Evolutionary conservation across 108 stramenopile genomes (phyloP).

Genomic region (Craspedostauros australis): DNA sequence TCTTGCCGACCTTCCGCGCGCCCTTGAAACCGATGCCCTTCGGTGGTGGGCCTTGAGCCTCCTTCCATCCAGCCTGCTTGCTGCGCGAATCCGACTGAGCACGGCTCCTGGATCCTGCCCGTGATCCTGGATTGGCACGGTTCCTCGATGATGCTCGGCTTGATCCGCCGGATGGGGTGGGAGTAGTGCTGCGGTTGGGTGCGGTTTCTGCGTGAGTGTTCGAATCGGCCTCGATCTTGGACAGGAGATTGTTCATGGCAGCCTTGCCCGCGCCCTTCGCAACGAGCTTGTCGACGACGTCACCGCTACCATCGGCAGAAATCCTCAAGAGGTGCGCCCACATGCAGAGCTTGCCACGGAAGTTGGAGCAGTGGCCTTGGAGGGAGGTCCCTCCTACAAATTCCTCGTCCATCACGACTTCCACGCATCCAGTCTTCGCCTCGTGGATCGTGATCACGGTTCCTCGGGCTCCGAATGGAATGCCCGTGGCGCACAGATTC

Average conservation of each 20-base stretch:
- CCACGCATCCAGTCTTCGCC: constrained; percentile 87
- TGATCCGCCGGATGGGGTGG: constrained; percentile 6
- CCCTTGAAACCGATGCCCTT: constrained; percentile 62
- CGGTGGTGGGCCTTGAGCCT: constrained; percentile 59
- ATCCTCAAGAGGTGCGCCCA: constrained; percentile 87
- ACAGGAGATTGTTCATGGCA: constrained; percentile 47
- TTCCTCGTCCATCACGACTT: constrained; percentile 98
- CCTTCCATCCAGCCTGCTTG: constrained; percentile 53
- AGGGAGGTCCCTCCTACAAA: constrained; percentile 93
- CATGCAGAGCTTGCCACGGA: constrained; percentile 88
- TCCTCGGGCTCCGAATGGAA: constrained; percentile 95
- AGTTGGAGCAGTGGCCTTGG: constrained; percentile 92
- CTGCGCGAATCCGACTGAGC: not conserved
- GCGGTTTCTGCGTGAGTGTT: too few relatives aligned
- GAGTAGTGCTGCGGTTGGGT: not conserved
- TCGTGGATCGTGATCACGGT: constrained; percentile 95
- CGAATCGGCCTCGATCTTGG: constrained; percentile 36
- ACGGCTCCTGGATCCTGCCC: too few relatives aligned
- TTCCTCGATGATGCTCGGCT: constrained; percentile 12
- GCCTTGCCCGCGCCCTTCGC: constrained; percentile 63
- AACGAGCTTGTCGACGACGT: constrained; percentile 64
- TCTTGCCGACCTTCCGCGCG: constrained; percentile 30
- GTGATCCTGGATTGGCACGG: constrained; percentile 12
- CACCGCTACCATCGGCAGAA: constrained; percentile 57
- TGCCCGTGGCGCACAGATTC: constrained; percentile 85